Evolutionary conservation across 441 rosid genomes (phyloP).

Genomic region (Eruca vesicaria): DNA sequence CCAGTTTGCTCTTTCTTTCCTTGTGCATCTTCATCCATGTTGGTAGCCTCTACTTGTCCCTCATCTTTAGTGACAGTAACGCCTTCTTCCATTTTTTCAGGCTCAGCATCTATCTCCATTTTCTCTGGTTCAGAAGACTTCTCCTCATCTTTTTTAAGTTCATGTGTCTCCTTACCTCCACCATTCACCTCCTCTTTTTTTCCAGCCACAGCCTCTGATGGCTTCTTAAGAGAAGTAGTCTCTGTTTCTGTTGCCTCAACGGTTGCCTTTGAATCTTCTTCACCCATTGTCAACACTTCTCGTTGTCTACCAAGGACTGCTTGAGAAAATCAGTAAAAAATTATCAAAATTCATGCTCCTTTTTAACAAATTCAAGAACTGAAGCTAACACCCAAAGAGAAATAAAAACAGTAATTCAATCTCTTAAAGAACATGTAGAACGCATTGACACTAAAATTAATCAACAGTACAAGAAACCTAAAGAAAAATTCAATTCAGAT

Average conservation of each 20-base stretch:
- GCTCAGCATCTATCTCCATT: conserved; percentile 33
- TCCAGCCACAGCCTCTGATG: conserved; percentile 36
- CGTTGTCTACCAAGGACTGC: conserved; percentile 12
- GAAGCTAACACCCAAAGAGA: not conserved
- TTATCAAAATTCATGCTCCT: not conserved
- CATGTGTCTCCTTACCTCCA: conserved; percentile 26
- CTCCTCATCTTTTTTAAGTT: conserved; percentile 27
- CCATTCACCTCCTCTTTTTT: conserved; percentile 31
- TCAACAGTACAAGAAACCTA: not conserved
- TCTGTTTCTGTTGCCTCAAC: conserved; percentile 31
- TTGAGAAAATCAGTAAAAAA: conserved; percentile 5
- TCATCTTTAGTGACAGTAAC: conserved; percentile 31
- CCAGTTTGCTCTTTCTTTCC: conserved; percentile 29
- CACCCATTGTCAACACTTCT: conserved; percentile 51
- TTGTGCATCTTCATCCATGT: conserved; percentile 21
- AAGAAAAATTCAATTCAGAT: conserved; percentile 2
- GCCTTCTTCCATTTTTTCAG: too few relatives aligned
- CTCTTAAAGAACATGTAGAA: conserved; percentile 1
- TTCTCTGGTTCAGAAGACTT: conserved; percentile 39
- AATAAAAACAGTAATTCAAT: not conserved
- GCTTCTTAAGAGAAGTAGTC: conserved; percentile 28
- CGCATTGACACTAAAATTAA: not conserved
- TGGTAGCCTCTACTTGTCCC: conserved; percentile 6
- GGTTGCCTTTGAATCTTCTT: conserved; percentile 50
- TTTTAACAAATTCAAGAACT: not conserved